Percentiles rank a stretch among this genome's conserved stretches.
phyloP scores from a whole-genome alignment of 345 rosid species.

The Iberis pinnata region DNA sequence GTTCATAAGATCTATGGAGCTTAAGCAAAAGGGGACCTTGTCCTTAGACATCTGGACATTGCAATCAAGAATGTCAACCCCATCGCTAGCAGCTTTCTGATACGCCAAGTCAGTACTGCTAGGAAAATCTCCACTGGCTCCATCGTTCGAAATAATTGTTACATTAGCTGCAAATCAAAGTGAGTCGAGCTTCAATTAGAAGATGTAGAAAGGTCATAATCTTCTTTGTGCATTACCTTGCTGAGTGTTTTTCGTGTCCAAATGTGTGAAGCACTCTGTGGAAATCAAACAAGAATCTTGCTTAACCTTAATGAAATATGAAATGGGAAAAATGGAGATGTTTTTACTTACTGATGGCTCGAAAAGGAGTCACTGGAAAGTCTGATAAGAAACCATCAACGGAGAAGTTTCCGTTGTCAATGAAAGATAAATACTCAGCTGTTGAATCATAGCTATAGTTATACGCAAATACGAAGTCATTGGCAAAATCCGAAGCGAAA shows the following conservation, averaged over 20 bases:
- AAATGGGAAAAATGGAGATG: constrained; percentile 4
- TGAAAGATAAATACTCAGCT: constrained; percentile 42
- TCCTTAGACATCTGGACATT: constrained; percentile 34
- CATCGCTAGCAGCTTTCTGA: constrained; percentile 26
- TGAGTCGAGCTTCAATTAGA: not conserved
- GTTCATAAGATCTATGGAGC: constrained; percentile 36
- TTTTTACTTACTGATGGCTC: constrained; percentile 40
- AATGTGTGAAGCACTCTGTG: constrained; percentile 31
- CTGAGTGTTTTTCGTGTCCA: constrained; percentile 4
- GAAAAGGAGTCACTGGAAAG: constrained; percentile 65
- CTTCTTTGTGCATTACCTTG: constrained; percentile 18
- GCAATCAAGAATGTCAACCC: constrained; percentile 39
- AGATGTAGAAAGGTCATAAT: not conserved
- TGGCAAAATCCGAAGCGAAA: constrained; percentile 59
- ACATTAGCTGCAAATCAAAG: constrained; percentile 23
- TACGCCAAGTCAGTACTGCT: constrained; percentile 35
- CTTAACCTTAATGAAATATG: not conserved
- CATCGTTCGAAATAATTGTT: constrained; percentile 30
- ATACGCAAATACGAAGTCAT: constrained; percentile 47
- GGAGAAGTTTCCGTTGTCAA: constrained; percentile 65
- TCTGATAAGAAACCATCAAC: constrained; percentile 80
- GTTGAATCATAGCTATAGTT: constrained; percentile 68
- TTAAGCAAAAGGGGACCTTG: constrained; percentile 39
- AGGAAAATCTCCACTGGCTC: constrained; percentile 40
- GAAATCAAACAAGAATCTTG: constrained; percentile 18